Percentiles rank a stretch among this genome's conserved stretches.
Conservation (phyloP, 2,329 filamentous ascomycete genomes). For the Diaporthe sp. region DNA sequence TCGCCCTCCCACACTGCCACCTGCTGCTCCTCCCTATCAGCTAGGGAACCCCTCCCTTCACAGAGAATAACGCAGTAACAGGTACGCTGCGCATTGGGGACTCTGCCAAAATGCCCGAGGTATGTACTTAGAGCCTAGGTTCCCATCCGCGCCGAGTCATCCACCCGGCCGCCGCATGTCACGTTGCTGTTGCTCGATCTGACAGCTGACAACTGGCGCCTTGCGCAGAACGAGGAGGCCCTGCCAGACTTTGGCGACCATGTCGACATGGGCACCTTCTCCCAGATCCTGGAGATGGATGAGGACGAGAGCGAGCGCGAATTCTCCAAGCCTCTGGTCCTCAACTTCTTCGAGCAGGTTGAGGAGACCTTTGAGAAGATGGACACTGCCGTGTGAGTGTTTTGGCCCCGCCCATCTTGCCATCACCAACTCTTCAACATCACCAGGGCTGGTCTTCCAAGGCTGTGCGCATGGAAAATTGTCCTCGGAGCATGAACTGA, state of each 20-base stretch:
- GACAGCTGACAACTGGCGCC: constrained; percentile 8
- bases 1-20: constrained; percentile 28
- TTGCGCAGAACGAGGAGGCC: constrained; percentile 40
- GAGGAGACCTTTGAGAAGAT: constrained; percentile 87
- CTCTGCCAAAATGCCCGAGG: constrained; percentile 34
- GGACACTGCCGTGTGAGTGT: constrained; percentile 83
- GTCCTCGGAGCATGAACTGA: neutral
- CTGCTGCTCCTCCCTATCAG: constrained; percentile 21
- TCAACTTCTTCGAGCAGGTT: constrained; percentile 93
- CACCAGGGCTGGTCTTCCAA: neutral
- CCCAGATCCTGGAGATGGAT: constrained; percentile 98
- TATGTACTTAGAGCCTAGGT: constrained; percentile 16
- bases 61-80: constrained; percentile 21
- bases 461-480: neutral
- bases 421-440: neutral
- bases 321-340: constrained; percentile 89
- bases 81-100: constrained; percentile 27
- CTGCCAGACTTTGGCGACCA: constrained; percentile 76
- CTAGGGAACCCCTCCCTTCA: constrained; percentile 24
- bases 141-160: neutral
- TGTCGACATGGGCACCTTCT: constrained; percentile 85
- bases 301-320: constrained; percentile 86
- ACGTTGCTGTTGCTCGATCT: constrained; percentile 7
- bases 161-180: neutral
- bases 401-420: constrained; percentile 23